Percentiles rank a stretch among this genome's conserved stretches.
Evolutionary conservation across 2,329 filamentous ascomycete genomes (phyloP).

Genomic region (Talaromyces sp.): DNA sequence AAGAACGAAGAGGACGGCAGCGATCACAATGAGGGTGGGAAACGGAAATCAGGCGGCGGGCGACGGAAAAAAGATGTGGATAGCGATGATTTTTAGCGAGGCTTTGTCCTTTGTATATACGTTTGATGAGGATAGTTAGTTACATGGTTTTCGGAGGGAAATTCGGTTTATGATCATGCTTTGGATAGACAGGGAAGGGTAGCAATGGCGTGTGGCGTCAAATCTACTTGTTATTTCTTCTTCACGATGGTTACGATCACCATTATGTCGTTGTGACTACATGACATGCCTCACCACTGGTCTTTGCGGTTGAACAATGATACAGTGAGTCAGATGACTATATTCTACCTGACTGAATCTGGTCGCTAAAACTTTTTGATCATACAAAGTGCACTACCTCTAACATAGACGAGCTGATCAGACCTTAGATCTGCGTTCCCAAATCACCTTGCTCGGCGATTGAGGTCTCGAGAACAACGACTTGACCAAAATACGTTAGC

Average conservation of each 20-base stretch:
- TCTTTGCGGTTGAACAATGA: neutral
- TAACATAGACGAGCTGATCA: neutral
- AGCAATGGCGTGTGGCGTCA: conserved; percentile 3
- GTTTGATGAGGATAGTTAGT: neutral
- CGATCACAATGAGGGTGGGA: conserved; percentile 36
- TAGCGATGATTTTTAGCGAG: conserved; percentile 25
- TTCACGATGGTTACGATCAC: neutral
- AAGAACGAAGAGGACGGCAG: conserved; percentile 44
- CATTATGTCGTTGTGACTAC: neutral
- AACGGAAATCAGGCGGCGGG: conserved; percentile 41
- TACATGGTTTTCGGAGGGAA: neutral
- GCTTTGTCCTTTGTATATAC: neutral
- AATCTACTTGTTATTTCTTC: neutral
- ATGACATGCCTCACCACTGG: neutral
- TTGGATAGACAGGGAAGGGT: conserved; percentile 2
- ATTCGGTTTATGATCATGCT: neutral
- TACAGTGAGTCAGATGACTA: neutral
- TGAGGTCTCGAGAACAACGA: conserved; percentile 17
- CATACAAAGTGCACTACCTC: neutral
- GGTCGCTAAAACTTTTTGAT: neutral
- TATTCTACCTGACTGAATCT: neutral
- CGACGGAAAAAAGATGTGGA: conserved; percentile 49
- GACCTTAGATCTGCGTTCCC: conserved; percentile 9
- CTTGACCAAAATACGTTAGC: conserved; percentile 5
- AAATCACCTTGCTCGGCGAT: conserved; percentile 4